These are phyloP conservation scores for Penicillium sp. DNA, from an alignment of 2,329 filamentous ascomycete species.

Conservation along the genomic window DNA sequence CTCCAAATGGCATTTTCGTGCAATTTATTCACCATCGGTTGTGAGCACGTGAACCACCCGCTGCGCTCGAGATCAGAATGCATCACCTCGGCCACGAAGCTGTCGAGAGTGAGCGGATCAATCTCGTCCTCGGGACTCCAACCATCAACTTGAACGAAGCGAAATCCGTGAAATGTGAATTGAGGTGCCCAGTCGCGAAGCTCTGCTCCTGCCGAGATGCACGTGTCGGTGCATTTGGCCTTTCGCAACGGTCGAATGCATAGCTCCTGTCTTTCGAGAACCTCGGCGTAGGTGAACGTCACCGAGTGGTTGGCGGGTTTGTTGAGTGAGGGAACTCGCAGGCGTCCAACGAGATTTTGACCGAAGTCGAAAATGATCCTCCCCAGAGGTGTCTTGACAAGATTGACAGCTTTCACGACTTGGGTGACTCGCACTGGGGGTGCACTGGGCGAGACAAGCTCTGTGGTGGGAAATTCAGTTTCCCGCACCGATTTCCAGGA, in stretches of 20 bases:
- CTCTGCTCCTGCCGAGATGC: constrained; percentile 30
- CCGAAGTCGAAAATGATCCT: constrained; percentile 53
- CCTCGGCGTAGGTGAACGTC: constrained; percentile 49
- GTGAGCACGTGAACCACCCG: constrained; percentile 49
- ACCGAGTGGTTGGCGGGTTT: constrained; percentile 14
- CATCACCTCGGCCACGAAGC: constrained; percentile 29
- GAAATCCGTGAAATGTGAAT: constrained; percentile 52
- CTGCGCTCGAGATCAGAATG: constrained; percentile 50
- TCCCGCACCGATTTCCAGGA: constrained; percentile 25
- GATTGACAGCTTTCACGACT: constrained; percentile 19
- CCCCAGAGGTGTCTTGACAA: constrained; percentile 36
- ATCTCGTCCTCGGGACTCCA: constrained; percentile 7
- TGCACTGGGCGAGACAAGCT: constrained; percentile 31
- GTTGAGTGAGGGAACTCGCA: constrained; percentile 32
- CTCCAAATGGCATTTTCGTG: constrained; percentile 52
- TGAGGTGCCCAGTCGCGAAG: constrained; percentile 39
- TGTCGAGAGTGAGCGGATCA: background rate
- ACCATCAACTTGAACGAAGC: constrained; percentile 37
- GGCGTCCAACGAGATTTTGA: constrained; percentile 52
- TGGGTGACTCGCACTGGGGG: constrained; percentile 42
- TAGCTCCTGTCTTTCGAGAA: constrained; percentile 46
- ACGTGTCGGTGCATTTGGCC: constrained; percentile 40
- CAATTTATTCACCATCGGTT: constrained; percentile 49
- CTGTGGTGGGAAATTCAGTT: constrained; percentile 28
- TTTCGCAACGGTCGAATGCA: constrained; percentile 40